These are phyloP conservation scores for Akanthomyces uredinophilus DNA, from an alignment of 2,329 filamentous ascomycete species.

Conservation along the genomic window DNA sequence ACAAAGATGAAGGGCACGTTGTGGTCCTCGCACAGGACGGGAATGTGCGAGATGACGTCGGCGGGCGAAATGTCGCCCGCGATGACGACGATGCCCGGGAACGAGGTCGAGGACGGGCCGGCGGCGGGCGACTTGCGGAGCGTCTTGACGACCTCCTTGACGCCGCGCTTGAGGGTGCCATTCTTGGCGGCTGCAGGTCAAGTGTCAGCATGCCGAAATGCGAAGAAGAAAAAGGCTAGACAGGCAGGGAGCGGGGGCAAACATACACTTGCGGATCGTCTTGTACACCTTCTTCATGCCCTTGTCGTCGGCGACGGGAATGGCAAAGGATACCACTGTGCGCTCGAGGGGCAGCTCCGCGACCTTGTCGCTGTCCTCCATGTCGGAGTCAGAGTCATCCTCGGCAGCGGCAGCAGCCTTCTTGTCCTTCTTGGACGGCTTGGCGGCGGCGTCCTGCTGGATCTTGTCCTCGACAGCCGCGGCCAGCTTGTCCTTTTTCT, in stretches of 20 bases:
- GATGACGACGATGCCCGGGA: conserved; percentile 78
- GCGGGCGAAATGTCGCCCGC: conserved; percentile 96
- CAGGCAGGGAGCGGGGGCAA: conserved; percentile 7
- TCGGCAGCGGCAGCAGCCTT: conserved; percentile 33
- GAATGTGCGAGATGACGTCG: conserved; percentile 98
- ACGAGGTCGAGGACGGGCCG: conserved; percentile 56
- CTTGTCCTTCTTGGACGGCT: conserved; percentile 23
- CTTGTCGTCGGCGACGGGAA: conserved; percentile 77
- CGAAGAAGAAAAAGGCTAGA: neutral
- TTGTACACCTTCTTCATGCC: conserved; percentile 57
- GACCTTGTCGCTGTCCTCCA: conserved; percentile 32
- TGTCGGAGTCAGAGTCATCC: conserved; percentile 42
- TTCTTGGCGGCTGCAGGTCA: conserved; percentile 74
- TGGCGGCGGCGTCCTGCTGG: conserved; percentile 47
- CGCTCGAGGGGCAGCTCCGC: conserved; percentile 38
- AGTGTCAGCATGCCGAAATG: neutral
- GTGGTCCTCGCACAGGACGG: conserved; percentile 96
- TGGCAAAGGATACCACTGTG: conserved; percentile 76
- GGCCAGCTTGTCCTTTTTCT: conserved; percentile 67
- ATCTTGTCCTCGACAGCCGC: conserved; percentile 62
- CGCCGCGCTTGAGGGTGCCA: conserved; percentile 93
- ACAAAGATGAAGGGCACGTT: conserved; percentile 96
- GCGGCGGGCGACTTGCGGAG: conserved; percentile 81
- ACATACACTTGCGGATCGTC: conserved; percentile 52
- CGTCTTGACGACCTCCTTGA: conserved; percentile 98